Evolutionary conservation across 2,329 filamentous ascomycete species (phyloP).

Genomic region (Hypoxylon sp.): DNA sequence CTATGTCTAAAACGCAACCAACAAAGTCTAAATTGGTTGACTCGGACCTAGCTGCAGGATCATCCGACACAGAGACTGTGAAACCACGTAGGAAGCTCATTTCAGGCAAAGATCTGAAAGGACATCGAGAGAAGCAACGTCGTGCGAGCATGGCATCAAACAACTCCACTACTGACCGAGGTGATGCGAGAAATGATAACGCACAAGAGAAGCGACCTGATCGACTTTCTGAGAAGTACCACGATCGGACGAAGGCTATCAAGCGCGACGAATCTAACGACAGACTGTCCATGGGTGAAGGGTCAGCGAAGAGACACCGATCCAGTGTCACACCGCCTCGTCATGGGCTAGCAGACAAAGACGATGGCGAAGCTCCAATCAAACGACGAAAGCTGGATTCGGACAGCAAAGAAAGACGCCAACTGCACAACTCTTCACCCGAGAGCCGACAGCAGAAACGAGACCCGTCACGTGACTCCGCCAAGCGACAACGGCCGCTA

Average conservation of each 20-base stretch:
- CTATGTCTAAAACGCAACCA: constrained; percentile 60
- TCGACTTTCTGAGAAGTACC: constrained; percentile 66
- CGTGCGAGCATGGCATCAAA: constrained; percentile 72
- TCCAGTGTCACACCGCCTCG: constrained; percentile 71
- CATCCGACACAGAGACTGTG: constrained; percentile 69
- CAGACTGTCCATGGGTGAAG: constrained; percentile 65
- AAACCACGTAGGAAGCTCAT: constrained; percentile 75
- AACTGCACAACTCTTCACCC: constrained; percentile 60
- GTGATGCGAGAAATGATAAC: constrained; percentile 66
- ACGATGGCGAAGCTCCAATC: constrained; percentile 64
- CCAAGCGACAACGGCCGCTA: constrained; percentile 51
- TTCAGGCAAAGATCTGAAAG: constrained; percentile 73
- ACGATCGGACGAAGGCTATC: constrained; percentile 72
- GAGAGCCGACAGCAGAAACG: constrained; percentile 64
- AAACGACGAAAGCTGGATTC: constrained; percentile 72
- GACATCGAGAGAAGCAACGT: constrained; percentile 71
- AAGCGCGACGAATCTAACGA: constrained; percentile 74
- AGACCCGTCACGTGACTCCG: constrained; percentile 59
- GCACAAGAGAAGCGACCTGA: constrained; percentile 63
- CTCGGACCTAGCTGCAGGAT: constrained; percentile 66
- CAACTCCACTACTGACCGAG: constrained; percentile 68
- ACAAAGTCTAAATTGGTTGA: constrained; percentile 68
- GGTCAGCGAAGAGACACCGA: constrained; percentile 70
- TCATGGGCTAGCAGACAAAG: constrained; percentile 67
- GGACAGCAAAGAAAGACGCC: constrained; percentile 66